phyloP scores from a whole-genome alignment of 2,329 filamentous ascomycete species.

The Colletotrichum incanum region DNA sequence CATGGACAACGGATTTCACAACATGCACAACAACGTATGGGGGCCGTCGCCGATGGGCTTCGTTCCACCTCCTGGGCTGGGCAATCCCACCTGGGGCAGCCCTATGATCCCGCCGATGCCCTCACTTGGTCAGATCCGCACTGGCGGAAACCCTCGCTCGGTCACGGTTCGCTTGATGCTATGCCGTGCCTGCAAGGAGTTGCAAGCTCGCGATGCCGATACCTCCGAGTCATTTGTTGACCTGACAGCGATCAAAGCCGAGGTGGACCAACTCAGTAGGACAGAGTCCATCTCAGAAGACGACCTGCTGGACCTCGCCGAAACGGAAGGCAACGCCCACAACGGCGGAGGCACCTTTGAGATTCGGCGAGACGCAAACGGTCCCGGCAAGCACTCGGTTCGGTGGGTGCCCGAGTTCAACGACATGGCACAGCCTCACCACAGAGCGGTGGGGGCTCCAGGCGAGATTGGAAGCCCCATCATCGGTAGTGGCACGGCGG shows the following conservation, averaged over 20 bases:
- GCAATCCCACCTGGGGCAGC: conserved; percentile 56
- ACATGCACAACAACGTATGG: conserved; percentile 59
- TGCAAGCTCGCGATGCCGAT: conserved; percentile 57
- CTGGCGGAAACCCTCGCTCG: conserved; percentile 36
- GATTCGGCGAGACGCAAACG: conserved; percentile 67
- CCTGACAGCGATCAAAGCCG: conserved; percentile 77
- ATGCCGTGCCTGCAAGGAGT: conserved; percentile 82
- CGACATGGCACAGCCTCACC: conserved; percentile 55
- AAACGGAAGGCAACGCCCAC: conserved; percentile 87
- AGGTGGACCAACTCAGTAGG: conserved; percentile 53
- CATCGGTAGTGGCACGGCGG: conserved; percentile 58
- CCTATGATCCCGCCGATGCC: conserved; percentile 38
- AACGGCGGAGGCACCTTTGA: conserved; percentile 95
- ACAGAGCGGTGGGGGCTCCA: conserved; percentile 68
- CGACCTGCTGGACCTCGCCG: conserved; percentile 88
- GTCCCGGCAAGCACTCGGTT: conserved; percentile 59
- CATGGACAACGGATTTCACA: conserved; percentile 58
- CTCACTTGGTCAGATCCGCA: conserved; percentile 28
- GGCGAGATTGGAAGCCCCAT: conserved; percentile 81
- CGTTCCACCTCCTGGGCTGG: conserved; percentile 63
- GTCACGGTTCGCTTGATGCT: conserved; percentile 81
- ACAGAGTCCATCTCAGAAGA: conserved; percentile 62
- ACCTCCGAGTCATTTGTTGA: conserved; percentile 78
- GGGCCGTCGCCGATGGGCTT: conserved; percentile 55
- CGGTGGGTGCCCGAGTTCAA: conserved; percentile 70